Evolutionary conservation across 495 filamentous ascomycete genomes (phyloP), one percentile per base, ranked within the genome.

Genomic region (Aspergillus coremiiformis): DNA sequence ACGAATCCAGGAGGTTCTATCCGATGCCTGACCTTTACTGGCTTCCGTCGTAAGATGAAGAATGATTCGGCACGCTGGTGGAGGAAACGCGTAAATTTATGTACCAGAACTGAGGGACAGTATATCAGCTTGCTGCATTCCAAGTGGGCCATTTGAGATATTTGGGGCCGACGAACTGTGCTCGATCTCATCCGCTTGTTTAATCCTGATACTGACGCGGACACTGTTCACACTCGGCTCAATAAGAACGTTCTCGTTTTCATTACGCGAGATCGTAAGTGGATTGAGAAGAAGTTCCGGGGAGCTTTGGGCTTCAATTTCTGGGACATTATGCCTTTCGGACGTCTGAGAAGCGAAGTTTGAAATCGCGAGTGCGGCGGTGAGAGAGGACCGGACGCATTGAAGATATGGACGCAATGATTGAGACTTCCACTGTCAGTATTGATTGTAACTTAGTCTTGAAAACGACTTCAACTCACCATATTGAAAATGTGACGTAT

Each of bases 111-210:
- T 27, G 8, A 4, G n/a, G n/a, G n/a, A n/a, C n/a, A n/a, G n/a
- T n/a, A n/a, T n/a, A n/a, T n/a, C n/a, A n/a, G n/a, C n/a, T n/a
- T n/a, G n/a, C n/a, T n/a, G n/a, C n/a, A n/a, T n/a, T n/a, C n/a
- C n/a, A n/a, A n/a, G n/a, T n/a, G n/a, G n/a, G n/a, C n/a, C n/a
- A n/a, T n/a, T n/a, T n/a, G n/a, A n/a, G n/a, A n/a, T n/a, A n/a
- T n/a, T n/a, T n/a, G n/a, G n/a, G n/a, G n/a, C n/a, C n/a, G n/a
- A n/a, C n/a, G n/a, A n/a, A n/a, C 24, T 96, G 67, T 92, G 80
- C 67, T 99, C 94, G 57, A 96, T 99, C 72, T 97, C 94, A 74
- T 99, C 94, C 46, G 93, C 94, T 71, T 97, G 93, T 71, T 97
- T 97, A 68, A 99, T 96, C 74, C 90, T 88, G 69, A 99, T 95